Percentiles rank a stretch among this genome's conserved stretches.
phyloP scores from a whole-genome alignment of 2,329 filamentous ascomycete species.

The Claviceps paspali region DNA sequence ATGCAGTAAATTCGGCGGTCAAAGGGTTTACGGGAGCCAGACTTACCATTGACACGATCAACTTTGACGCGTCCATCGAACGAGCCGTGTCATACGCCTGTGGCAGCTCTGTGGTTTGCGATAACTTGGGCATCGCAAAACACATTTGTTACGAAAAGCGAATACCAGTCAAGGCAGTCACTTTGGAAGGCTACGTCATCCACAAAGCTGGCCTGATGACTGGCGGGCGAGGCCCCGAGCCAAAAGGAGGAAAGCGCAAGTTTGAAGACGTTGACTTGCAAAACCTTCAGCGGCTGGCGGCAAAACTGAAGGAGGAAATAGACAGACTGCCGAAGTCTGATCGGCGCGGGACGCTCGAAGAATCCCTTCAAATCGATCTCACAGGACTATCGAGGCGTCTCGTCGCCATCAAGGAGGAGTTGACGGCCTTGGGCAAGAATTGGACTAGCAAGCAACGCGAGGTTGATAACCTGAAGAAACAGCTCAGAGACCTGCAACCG shows the following conservation, averaged over 20 bases:
- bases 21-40: slow-evolving; percentile 79
- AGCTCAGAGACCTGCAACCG: slow-evolving; percentile 61
- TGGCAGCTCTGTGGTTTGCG: slow-evolving; percentile 87
- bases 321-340: slow-evolving; percentile 66
- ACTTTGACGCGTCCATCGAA: slow-evolving; percentile 77
- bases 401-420: slow-evolving; percentile 55
- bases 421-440: slow-evolving; percentile 67
- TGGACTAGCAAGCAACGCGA: slow-evolving; percentile 72
- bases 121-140: slow-evolving; percentile 73
- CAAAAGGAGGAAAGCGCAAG: slow-evolving; percentile 59
- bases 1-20: slow-evolving; percentile 73
- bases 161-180: slow-evolving; percentile 86
- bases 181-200: slow-evolving; percentile 87
- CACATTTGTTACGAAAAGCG: slow-evolving; percentile 73
- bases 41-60: slow-evolving; percentile 88
- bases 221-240: slow-evolving; percentile 68
- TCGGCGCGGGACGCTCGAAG: slow-evolving; percentile 61
- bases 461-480: slow-evolving; percentile 53
- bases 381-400: slow-evolving; percentile 65
- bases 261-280: slow-evolving; percentile 88
- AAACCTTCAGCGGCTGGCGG: slow-evolving; percentile 60
- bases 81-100: slow-evolving; percentile 92
- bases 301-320: slow-evolving; percentile 64
- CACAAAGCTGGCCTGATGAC: slow-evolving; percentile 96
- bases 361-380: slow-evolving; percentile 65